These are phyloP conservation scores for Botrytis deweyae DNA, from an alignment of 2,329 filamentous ascomycete species.

Conservation along the genomic window DNA sequence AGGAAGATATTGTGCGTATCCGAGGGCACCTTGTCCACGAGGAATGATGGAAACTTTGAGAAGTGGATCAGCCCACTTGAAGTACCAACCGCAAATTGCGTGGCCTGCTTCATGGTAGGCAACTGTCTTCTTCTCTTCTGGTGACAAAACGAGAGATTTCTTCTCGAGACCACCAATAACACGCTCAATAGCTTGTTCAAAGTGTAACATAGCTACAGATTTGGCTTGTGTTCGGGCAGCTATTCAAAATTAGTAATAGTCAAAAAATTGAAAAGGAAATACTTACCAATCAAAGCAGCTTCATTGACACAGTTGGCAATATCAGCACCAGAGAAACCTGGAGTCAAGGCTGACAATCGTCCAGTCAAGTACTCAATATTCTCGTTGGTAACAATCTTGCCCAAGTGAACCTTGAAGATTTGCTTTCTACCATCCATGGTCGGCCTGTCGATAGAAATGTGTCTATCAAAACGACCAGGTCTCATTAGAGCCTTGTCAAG, in stretches of 20 bases:
- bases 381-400: conserved; percentile 91
- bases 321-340: conserved; percentile 95
- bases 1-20: conserved; percentile 97
- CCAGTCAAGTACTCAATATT: conserved; percentile 86
- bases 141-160: conserved; percentile 90
- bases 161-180: conserved; percentile 96
- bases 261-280: background rate
- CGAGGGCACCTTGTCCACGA: conserved; percentile 86
- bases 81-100: conserved; percentile 97
- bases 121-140: conserved; percentile 91
- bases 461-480: conserved; percentile 93
- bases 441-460: conserved; percentile 90
- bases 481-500: conserved; percentile 95
- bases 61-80: conserved; percentile 92
- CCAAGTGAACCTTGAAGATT: conserved; percentile 92
- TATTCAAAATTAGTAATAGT: conserved; percentile 46
- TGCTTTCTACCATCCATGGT: conserved; percentile 97
- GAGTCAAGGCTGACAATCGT: conserved; percentile 85
- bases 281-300: conserved; percentile 88
- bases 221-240: conserved; percentile 81
- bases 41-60: conserved; percentile 99
- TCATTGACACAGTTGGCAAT: conserved; percentile 99
- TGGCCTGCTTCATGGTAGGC: conserved; percentile 98
- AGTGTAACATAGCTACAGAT: conserved; percentile 82
- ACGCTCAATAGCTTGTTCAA: conserved; percentile 96